phyloP scores from a whole-genome alignment of 2,329 filamentous ascomycete species.

The Fusarium heterosporum region DNA sequence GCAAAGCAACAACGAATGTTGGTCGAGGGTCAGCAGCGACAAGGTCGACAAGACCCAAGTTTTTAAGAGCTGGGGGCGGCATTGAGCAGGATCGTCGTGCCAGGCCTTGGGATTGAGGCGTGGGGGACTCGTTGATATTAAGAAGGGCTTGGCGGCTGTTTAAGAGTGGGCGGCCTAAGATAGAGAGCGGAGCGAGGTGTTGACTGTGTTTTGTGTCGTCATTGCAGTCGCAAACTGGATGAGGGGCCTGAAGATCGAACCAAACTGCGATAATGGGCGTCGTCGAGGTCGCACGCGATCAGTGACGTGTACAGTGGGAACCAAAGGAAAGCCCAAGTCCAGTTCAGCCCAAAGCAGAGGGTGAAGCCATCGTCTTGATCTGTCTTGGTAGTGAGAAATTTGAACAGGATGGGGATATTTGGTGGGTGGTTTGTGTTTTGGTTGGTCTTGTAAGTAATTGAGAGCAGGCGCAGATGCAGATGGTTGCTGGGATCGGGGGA shows the following conservation, averaged over 20 bases:
- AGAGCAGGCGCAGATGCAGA: conserved; percentile 2
- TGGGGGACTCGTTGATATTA: not conserved
- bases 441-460: not conserved
- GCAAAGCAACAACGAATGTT: conserved; percentile 53
- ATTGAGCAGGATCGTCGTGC: conserved; percentile 30
- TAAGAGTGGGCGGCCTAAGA: conserved; percentile 13
- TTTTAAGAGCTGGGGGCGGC: conserved; percentile 44
- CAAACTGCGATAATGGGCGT: conserved; percentile 6
- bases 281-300: conserved; percentile 26
- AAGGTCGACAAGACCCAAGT: conserved; percentile 54
- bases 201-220: conserved; percentile 31
- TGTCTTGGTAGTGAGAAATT: not conserved
- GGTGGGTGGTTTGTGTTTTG: conserved; percentile 11
- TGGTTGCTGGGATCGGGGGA: conserved; percentile 31
- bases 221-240: conserved; percentile 34
- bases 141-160: not conserved
- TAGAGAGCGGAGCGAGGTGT: conserved; percentile 16
- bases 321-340: not conserved
- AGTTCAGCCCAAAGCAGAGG: conserved; percentile 18
- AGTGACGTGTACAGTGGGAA: conserved; percentile 12
- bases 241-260: conserved; percentile 6
- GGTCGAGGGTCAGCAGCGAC: conserved; percentile 57
- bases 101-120: conserved; percentile 1
- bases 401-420: not conserved
- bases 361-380: conserved; percentile 27